A percentile compares a stretch with the other conserved stretches of the same genome.
Evolutionary conservation across 805 yeast species (phyloP).

Genomic region (Teunomyces cretensis): DNA sequence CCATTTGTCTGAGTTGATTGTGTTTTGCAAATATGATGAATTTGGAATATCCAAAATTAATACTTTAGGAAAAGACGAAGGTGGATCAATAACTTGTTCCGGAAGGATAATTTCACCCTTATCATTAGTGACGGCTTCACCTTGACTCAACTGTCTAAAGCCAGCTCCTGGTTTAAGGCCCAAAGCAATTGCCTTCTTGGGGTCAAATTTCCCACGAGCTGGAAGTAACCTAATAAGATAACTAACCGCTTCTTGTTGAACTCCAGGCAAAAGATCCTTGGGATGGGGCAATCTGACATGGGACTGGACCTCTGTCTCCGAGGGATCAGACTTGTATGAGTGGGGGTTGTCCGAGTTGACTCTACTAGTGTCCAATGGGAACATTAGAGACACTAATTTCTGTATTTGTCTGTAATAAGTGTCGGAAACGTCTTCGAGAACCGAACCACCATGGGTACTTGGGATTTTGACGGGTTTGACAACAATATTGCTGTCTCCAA

Average conservation of each 20-base stretch:
- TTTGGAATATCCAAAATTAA: slow-evolving; percentile 75
- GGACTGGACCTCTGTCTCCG: slow-evolving; percentile 38
- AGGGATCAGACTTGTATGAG: slow-evolving; percentile 37
- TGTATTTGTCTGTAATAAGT: slow-evolving; percentile 17
- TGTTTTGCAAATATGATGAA: slow-evolving; percentile 35
- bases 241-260: slow-evolving; percentile 50
- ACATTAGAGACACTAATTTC: slow-evolving; percentile 52
- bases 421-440: neutral
- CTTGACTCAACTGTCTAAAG: slow-evolving; percentile 60
- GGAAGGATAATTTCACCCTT: slow-evolving; percentile 63
- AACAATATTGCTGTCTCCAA: slow-evolving; percentile 37
- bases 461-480: slow-evolving; percentile 38
- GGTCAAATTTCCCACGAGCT: slow-evolving; percentile 73
- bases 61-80: slow-evolving; percentile 57
- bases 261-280: slow-evolving; percentile 21
- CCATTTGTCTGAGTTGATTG: slow-evolving; percentile 28
- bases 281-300: slow-evolving; percentile 34
- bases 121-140: slow-evolving; percentile 54
- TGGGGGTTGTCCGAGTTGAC: slow-evolving; percentile 39
- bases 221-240: slow-evolving; percentile 69
- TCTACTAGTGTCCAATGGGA: slow-evolving; percentile 48
- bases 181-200: slow-evolving; percentile 60
- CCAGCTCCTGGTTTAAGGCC: slow-evolving; percentile 68
- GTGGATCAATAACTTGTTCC: slow-evolving; percentile 68
- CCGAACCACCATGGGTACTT: neutral